A percentile compares a stretch with the other conserved stretches of the same genome.
These are phyloP conservation scores for Exophiala xenobiotica DNA, from an alignment of 2,329 filamentous ascomycete genomes.

Conservation along the genomic window DNA sequence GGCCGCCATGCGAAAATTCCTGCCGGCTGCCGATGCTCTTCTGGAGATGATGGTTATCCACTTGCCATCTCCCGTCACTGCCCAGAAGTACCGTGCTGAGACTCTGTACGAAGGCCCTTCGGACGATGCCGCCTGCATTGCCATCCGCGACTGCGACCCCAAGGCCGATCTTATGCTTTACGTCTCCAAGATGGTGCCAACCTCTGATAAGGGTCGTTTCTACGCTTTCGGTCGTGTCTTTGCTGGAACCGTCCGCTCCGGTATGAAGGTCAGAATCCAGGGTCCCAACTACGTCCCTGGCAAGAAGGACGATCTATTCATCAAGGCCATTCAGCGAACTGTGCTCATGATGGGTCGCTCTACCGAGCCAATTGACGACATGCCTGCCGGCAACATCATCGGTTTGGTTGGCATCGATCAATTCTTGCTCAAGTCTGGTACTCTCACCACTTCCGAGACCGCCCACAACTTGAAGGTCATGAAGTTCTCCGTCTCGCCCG, in stretches of 20 bases:
- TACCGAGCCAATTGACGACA: conserved; percentile 98
- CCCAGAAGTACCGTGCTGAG: conserved; percentile 97
- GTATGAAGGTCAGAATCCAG: conserved; percentile 99
- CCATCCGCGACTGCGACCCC: conserved; percentile 97
- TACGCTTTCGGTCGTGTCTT: conserved; percentile 99
- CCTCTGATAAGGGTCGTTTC: conserved; percentile 99
- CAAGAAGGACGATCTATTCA: conserved; percentile 98
- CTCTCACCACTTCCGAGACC: conserved; percentile 92
- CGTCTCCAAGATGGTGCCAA: conserved; percentile 99
- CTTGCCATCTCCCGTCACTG: conserved; percentile 90
- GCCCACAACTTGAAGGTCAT: conserved; percentile 99
- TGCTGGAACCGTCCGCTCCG: conserved; percentile 94
- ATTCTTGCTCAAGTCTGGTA: conserved; percentile 99
- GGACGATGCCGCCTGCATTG: conserved; percentile 89
- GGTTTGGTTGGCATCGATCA: conserved; percentile 99
- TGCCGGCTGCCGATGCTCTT: conserved; percentile 95
- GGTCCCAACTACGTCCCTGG: conserved; percentile 97
- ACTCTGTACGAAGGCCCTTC: conserved; percentile 96
- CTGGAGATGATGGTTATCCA: conserved; percentile 99
- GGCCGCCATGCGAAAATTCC: conserved; percentile 97
- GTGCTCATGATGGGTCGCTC: conserved; percentile 99
- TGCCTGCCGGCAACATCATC: conserved; percentile 99
- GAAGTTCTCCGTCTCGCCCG: conserved; percentile 99
- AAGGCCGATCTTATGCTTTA: conserved; percentile 99
- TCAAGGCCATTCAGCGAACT: conserved; percentile 99